Evolutionary conservation across 164 flowering plant species (phyloP).

Genomic region (Sedum album): DNA sequence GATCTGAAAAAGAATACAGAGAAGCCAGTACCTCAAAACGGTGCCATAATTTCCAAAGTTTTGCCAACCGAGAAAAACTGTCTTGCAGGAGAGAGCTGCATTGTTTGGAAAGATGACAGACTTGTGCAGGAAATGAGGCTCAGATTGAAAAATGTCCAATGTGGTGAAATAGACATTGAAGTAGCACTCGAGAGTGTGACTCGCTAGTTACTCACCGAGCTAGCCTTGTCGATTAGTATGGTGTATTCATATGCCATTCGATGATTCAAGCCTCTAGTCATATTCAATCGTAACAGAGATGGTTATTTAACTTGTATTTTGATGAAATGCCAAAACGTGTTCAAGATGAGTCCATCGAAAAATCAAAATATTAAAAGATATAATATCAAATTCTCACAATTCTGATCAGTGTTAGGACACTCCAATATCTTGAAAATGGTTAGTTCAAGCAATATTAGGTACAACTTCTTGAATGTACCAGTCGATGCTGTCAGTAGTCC

Average conservation of each 20-base stretch:
- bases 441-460: too few species aligned
- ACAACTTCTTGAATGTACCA: slow-evolving; percentile 1
- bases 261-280: neutral
- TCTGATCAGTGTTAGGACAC: too few species aligned
- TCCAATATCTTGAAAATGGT: too few species aligned
- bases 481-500: slow-evolving; percentile 8
- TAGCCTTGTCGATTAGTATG: neutral
- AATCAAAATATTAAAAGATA: too few species aligned
- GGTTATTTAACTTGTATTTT: too few species aligned
- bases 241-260: neutral
- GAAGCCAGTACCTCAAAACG: slow-evolving; percentile 7
- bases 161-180: slow-evolving; percentile 32
- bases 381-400: too few species aligned
- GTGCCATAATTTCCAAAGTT: slow-evolving; percentile 21
- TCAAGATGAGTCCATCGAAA: too few species aligned
- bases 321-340: too few species aligned
- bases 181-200: slow-evolving; percentile 21
- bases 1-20: slow-evolving; percentile 10
- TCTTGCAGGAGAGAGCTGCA: slow-evolving; percentile 31
- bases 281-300: too few species aligned
- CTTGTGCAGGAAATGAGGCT: slow-evolving; percentile 40
- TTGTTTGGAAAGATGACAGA: slow-evolving; percentile 33
- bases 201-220: neutral
- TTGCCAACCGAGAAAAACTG: slow-evolving; percentile 28
- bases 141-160: slow-evolving; percentile 27